Evolutionary conservation across 495 filamentous ascomycete species (phyloP), one percentile per base, ranked within the genome.

Genomic region (Echria macrotheca): DNA sequence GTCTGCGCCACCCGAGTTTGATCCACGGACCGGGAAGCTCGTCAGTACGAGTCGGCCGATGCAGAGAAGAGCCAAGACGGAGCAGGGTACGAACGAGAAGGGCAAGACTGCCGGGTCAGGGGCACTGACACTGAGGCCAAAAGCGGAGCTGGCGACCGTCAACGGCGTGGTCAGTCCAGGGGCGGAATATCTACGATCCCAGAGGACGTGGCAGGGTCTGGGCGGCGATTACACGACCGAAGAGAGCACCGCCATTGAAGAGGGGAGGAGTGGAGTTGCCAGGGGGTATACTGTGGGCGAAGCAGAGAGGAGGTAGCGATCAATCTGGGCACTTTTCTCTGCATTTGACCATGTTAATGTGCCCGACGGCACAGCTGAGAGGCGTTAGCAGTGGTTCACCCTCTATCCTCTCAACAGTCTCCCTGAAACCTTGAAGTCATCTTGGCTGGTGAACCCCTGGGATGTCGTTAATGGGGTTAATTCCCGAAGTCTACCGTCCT

Each of bases 181-280:
- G 1, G 93, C 94, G 4, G 86, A 95, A 66, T 96, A 80, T 58
- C 64, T 98, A 49, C 77, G 81, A 33, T 85, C 82, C 9, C 85
- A 90, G 57, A 67, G 93, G 48, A 94, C 85, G 5, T 99, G 93
- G 93, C 86, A 82, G 62, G 93, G 93, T 0, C 66, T 99, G 22
- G 94, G 93, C 0, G 94, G 83, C 49, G 93, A 98, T 64, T 93
- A 89, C 50, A 74, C 76, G 23, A 72, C 71, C 40, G 83, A 89
- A 56, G 81, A 85, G 17, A 74, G 74, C 33, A 79, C 84, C 8
- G 74, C 79, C 10, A 72, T 80, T 8, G 86, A 95, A 62, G 82
- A 94, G 64, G 93, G 93, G 21, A 83, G 89, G 62, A 85, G 83
- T 55, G 94, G 94, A 9, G 81, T 96, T 45, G 93, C 93, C 36